Conservation (phyloP, 2,329 filamentous ascomycete species). For the Neofusicoccum kwambonambiense region DNA sequence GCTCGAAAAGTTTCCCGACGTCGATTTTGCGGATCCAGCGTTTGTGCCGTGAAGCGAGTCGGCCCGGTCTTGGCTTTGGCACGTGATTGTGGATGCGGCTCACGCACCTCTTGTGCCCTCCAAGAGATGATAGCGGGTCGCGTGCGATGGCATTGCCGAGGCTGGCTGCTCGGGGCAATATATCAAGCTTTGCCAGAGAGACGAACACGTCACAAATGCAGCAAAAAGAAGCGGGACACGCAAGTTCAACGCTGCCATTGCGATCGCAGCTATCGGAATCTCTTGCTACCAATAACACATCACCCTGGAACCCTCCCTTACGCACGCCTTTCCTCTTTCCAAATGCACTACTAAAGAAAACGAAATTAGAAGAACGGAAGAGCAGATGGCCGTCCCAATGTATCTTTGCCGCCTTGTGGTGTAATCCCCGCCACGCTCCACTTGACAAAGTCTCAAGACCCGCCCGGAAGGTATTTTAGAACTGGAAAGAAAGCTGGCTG, state of each 20-base stretch:
- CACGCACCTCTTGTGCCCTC: not conserved
- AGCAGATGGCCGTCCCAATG: conserved; percentile 13
- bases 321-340: conserved; percentile 10
- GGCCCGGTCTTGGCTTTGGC: conserved; percentile 1
- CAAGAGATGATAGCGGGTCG: not conserved
- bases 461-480: not conserved
- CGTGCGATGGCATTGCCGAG: not conserved
- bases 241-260: conserved; percentile 1
- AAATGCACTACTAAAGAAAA: conserved; percentile 2
- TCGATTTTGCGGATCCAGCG: conserved; percentile 14
- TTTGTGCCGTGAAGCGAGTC: conserved; percentile 17
- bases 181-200: not conserved
- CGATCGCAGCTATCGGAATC: not conserved
- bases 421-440: not conserved
- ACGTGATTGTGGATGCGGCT: not conserved
- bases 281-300: conserved; percentile 6
- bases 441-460: not conserved
- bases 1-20: conserved; percentile 16
- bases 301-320: not conserved
- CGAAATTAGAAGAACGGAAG: conserved; percentile 2
- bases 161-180: not conserved
- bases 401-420: not conserved
- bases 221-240: not conserved
- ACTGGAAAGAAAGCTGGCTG: not conserved
- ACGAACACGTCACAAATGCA: not conserved